Conservation (phyloP, 257 asterid genomes). For the Plantago major region DNA sequence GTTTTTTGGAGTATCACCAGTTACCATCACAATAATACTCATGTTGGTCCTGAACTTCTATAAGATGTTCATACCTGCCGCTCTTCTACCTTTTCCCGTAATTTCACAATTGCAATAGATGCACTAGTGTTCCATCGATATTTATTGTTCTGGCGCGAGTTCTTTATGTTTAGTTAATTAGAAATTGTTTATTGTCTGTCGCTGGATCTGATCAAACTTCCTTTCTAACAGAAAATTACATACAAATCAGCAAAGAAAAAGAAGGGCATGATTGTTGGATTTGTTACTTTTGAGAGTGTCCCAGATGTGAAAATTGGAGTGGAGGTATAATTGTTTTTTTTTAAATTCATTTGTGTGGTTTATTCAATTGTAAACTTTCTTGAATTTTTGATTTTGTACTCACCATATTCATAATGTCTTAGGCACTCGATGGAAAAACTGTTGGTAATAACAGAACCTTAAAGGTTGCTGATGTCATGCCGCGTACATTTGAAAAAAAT, state of each 20-base stretch:
- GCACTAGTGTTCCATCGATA: too few relatives aligned
- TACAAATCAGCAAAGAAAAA: slow-evolving; percentile 89
- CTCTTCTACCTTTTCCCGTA: too few relatives aligned
- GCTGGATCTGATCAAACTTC: slow-evolving; percentile 11
- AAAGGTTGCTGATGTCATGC: slow-evolving; percentile 68
- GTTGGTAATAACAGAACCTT: slow-evolving; percentile 69
- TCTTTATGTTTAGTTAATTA: slow-evolving; percentile 8
- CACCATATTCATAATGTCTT: slow-evolving; percentile 28
- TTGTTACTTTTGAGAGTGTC: slow-evolving; percentile 63
- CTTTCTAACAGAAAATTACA: slow-evolving; percentile 43
- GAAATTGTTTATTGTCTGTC: slow-evolving; percentile 13
- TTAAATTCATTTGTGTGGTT: not conserved
- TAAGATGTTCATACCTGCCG: too few relatives aligned
- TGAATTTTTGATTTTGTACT: slow-evolving; percentile 11
- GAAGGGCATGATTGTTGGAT: slow-evolving; percentile 93
- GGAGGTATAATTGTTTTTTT: slow-evolving; percentile 39
- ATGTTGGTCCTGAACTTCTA: too few relatives aligned
- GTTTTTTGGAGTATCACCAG: too few relatives aligned
- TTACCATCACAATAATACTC: too few relatives aligned
- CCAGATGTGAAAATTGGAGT: slow-evolving; percentile 50
- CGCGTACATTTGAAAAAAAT: slow-evolving; percentile 65
- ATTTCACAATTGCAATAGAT: too few relatives aligned
- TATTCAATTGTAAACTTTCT: slow-evolving; percentile 2
- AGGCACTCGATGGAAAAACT: slow-evolving; percentile 76
- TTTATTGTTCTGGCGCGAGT: not conserved